phyloP scores from a whole-genome alignment of 371 early-diverging fungal genomes.

The Smittium culicis region DNA sequence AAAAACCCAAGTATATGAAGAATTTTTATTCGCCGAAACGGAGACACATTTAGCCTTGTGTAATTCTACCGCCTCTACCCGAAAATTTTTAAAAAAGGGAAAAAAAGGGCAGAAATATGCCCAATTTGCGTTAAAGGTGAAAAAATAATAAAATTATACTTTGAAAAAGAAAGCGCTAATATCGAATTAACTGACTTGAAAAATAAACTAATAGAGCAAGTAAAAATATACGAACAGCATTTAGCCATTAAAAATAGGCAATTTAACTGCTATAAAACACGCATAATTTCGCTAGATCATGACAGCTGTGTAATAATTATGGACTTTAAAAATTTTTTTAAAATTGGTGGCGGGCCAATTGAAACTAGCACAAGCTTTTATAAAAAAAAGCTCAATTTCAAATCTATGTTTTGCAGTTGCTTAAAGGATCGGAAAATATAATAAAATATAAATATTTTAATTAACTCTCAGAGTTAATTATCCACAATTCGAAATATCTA shows the following conservation, averaged over 20 bases:
- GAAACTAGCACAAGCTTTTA: background rate
- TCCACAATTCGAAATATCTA: background rate
- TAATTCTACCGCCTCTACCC: background rate
- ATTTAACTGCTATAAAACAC: background rate
- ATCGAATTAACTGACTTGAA: background rate
- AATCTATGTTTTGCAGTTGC: background rate
- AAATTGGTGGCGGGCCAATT: background rate
- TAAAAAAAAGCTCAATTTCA: background rate
- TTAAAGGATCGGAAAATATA: background rate
- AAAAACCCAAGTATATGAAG: background rate
- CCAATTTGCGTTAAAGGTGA: background rate
- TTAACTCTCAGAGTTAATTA: background rate
- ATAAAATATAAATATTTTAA: background rate
- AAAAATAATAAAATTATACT: background rate
- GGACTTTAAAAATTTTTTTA: background rate
- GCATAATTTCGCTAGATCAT: background rate
- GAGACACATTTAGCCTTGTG: background rate
- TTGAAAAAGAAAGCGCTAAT: background rate
- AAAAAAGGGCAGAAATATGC: conserved; percentile 1
- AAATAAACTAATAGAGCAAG: background rate
- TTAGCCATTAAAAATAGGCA: background rate
- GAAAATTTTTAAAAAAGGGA: background rate
- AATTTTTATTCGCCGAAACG: background rate
- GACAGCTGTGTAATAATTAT: background rate
- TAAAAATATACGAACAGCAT: background rate